These are phyloP conservation scores for Ganoderma resinaceum DNA, from an alignment of 1,284 basidiomycete genomes.

Conservation along the genomic window DNA sequence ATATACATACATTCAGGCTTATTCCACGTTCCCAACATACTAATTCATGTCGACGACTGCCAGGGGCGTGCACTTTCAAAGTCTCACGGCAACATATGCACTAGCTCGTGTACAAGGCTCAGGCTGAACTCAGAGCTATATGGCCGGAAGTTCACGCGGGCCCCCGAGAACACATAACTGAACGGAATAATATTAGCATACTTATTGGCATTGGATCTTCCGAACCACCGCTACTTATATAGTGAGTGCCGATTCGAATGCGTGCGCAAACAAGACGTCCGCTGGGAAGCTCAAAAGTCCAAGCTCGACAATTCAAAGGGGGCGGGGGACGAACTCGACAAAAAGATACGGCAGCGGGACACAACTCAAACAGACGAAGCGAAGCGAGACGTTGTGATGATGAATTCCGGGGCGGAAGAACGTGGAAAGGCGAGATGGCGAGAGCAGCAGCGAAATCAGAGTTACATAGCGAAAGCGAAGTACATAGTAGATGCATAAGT, in stretches of 20 bases:
- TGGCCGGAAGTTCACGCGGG: no score
- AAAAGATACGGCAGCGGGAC: background rate
- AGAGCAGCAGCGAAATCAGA: constrained; percentile 29
- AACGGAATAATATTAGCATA: background rate
- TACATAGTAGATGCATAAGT: constrained; percentile 37
- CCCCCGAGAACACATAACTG: background rate
- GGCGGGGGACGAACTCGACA: background rate
- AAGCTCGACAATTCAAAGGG: background rate
- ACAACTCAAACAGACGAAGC: background rate
- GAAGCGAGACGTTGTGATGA: background rate
- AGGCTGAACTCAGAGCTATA: no score
- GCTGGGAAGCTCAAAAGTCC: background rate
- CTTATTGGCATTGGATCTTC: background rate
- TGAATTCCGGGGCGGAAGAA: background rate
- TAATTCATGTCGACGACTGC: no score
- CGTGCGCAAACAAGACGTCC: background rate
- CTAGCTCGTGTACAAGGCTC: no score
- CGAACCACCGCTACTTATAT: background rate
- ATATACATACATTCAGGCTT: no score
- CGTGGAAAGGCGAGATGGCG: background rate
- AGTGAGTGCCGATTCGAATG: background rate
- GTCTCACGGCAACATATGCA: no score
- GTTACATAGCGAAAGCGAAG: constrained; percentile 32
- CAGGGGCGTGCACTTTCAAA: no score
- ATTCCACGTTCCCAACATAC: no score